Evolutionary conservation across 768 basidiomycete genomes (phyloP).

Genomic region (Leccinum incarnatum): DNA sequence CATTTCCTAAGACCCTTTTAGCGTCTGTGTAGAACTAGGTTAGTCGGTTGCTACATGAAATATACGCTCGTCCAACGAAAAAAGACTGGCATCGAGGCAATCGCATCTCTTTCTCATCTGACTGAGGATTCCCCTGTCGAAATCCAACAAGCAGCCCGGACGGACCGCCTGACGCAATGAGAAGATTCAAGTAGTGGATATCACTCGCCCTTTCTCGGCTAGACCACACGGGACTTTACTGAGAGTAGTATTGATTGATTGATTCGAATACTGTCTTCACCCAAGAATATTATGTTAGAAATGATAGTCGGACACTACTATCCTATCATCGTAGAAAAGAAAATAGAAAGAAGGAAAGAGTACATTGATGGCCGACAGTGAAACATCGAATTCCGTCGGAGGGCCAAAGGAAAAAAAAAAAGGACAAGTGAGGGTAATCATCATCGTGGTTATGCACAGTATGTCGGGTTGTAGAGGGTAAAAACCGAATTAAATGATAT

Average conservation of each 20-base stretch:
- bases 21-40: too few relatives aligned
- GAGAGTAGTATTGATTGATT: neutral
- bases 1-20: too few relatives aligned
- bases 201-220: neutral
- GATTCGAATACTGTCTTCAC: neutral
- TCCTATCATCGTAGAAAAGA: slow-evolving; percentile 10
- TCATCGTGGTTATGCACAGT: slow-evolving; percentile 24
- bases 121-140: neutral
- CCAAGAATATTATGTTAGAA: slow-evolving; percentile 14
- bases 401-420: neutral
- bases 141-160: neutral
- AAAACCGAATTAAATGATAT: slow-evolving; percentile 21
- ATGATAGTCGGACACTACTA: slow-evolving; percentile 12
- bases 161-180: neutral
- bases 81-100: neutral
- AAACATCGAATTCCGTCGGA: neutral
- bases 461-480: slow-evolving; percentile 3
- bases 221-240: neutral
- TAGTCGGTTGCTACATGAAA: too few relatives aligned
- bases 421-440: neutral
- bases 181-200: neutral
- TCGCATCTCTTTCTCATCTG: neutral
- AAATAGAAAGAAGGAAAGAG: neutral
- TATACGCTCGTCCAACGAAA: too few relatives aligned
- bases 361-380: neutral